These are phyloP conservation scores for Poteriospumella lacustris DNA, from an alignment of 108 stramenopile species.

Conservation along the genomic window DNA sequence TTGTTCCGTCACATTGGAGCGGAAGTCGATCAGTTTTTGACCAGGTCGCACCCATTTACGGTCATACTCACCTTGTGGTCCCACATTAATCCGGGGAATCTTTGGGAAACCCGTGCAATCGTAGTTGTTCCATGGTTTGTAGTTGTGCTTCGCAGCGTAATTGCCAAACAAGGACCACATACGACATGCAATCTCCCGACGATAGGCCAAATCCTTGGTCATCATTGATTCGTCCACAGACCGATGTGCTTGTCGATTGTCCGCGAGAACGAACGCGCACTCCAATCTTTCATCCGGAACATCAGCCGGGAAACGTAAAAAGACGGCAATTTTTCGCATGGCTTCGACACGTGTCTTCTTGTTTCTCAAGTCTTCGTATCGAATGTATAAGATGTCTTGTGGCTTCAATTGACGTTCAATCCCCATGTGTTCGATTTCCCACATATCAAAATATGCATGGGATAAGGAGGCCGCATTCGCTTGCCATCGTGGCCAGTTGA, in stretches of 20 bases:
- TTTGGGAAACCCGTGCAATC: neutral
- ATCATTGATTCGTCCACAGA: neutral
- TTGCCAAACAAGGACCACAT: constrained; percentile 1
- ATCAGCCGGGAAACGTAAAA: neutral
- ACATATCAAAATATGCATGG: constrained; percentile 11
- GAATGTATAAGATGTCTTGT: neutral
- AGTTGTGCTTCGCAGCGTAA: neutral
- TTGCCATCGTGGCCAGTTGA: neutral
- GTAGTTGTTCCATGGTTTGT: neutral
- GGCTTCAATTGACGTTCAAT: neutral
- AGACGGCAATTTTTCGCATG: neutral
- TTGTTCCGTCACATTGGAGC: too few species aligned
- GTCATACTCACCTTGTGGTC: neutral
- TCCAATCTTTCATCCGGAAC: neutral
- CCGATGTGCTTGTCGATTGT: neutral
- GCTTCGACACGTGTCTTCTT: neutral
- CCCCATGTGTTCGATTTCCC: neutral
- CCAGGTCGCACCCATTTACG: too few species aligned
- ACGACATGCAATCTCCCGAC: neutral
- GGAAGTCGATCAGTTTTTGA: too few species aligned
- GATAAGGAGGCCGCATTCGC: neutral
- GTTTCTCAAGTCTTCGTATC: constrained; percentile 18
- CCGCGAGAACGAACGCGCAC: constrained; percentile 18
- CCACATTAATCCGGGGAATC: constrained; percentile 12
- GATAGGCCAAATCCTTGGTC: constrained; percentile 16